phyloP scores from a whole-genome alignment of 1,284 basidiomycete species.

The Microbotryomycetes sp. region DNA sequence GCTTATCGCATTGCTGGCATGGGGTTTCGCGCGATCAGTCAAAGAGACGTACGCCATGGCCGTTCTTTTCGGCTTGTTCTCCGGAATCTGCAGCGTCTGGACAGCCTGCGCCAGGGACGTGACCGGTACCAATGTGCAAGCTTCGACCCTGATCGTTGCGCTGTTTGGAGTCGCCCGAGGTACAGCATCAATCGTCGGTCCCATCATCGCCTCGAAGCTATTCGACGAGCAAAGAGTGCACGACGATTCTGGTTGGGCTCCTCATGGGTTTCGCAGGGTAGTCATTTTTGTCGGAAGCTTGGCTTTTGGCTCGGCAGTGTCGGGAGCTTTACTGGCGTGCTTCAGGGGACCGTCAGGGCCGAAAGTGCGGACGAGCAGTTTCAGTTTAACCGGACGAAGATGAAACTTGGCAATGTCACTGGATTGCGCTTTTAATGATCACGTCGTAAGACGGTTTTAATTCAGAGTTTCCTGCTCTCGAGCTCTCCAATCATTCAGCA shows the following conservation, averaged over 20 bases:
- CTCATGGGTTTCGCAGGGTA: conserved; percentile 15
- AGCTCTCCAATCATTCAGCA: too few relatives aligned
- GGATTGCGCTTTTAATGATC: too few relatives aligned
- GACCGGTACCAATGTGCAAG: conserved; percentile 16
- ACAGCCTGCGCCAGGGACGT: conserved; percentile 10
- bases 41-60: conserved; percentile 17
- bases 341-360: background rate
- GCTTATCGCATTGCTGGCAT: conserved; percentile 2
- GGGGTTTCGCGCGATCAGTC: conserved; percentile 11
- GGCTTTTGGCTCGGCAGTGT: background rate
- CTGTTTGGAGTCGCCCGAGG: conserved; percentile 16
- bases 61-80: conserved; percentile 2
- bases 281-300: conserved; percentile 14
- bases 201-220: conserved; percentile 9
- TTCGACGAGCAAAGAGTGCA: conserved; percentile 2
- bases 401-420: too few relatives aligned
- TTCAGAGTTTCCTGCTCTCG: too few relatives aligned
- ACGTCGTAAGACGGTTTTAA: too few relatives aligned
- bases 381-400: background rate
- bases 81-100: conserved; percentile 2
- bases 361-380: background rate
- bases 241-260: conserved; percentile 12
- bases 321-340: background rate
- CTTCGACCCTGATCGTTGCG: conserved; percentile 15
- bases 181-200: conserved; percentile 9